phyloP scores from a whole-genome alignment of 1,139 yeast species.

The Yamadazyma blattariae region DNA sequence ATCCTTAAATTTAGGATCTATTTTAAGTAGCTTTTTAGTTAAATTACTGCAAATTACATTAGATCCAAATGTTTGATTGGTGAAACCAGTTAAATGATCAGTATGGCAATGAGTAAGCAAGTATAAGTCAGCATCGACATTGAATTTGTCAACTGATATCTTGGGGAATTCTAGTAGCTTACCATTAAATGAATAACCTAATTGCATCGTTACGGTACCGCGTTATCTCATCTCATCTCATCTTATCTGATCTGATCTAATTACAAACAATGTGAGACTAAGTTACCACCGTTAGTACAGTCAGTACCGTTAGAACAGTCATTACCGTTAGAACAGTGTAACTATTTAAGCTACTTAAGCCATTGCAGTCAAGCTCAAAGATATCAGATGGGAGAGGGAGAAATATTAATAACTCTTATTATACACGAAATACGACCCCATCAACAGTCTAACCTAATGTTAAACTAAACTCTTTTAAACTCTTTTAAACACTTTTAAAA shows the following conservation, averaged over 20 bases:
- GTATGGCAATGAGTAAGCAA: constrained; percentile 57
- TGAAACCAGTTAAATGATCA: constrained; percentile 55
- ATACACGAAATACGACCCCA: no score
- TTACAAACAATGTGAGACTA: no score
- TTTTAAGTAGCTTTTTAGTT: constrained; percentile 36
- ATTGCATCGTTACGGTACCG: background rate
- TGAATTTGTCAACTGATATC: constrained; percentile 44
- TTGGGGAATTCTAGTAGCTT: constrained; percentile 32
- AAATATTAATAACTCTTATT: no score
- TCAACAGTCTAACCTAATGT: no score
- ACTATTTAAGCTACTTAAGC: no score
- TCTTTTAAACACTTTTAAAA: no score
- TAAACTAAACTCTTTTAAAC: no score
- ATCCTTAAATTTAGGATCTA: constrained; percentile 22
- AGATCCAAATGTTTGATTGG: constrained; percentile 34
- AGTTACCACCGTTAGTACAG: background rate
- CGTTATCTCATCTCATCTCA: background rate
- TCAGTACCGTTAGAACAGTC: no score
- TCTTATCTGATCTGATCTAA: no score
- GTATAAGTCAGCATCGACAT: constrained; percentile 21
- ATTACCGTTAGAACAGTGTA: no score
- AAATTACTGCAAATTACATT: constrained; percentile 49
- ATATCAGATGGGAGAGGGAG: no score
- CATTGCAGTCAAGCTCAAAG: no score
- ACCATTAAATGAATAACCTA: constrained; percentile 21